phyloP scores from a whole-genome alignment of 2,329 filamentous ascomycete genomes.

The Fusarium equiseti region DNA sequence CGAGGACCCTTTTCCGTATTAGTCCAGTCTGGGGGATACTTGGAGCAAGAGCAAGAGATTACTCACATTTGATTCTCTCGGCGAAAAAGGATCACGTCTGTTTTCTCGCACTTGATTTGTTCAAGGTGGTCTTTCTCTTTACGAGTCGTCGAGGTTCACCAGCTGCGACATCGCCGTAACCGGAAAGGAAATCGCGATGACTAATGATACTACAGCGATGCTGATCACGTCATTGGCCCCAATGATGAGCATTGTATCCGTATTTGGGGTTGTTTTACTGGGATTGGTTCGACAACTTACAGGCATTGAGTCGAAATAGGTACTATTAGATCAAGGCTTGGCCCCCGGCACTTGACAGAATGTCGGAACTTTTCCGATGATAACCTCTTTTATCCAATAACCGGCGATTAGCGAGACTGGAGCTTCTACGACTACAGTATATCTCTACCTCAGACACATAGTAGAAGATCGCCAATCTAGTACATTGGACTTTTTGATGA shows the following conservation, averaged over 20 bases:
- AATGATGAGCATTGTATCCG: slow-evolving; percentile 38
- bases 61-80: slow-evolving; percentile 7
- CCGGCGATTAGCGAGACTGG: slow-evolving; percentile 13
- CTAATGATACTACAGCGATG: slow-evolving; percentile 37
- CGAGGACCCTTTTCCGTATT: slow-evolving; percentile 14
- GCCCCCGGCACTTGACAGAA: not conserved
- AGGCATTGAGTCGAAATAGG: not conserved
- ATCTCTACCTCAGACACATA: not conserved
- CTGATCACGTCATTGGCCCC: slow-evolving; percentile 44
- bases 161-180: slow-evolving; percentile 46
- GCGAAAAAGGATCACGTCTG: slow-evolving; percentile 9
- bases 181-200: slow-evolving; percentile 35
- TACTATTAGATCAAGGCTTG: not conserved
- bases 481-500: not conserved
- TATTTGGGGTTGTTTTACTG: slow-evolving; percentile 8
- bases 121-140: slow-evolving; percentile 2
- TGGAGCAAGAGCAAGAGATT: not conserved
- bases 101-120: slow-evolving; percentile 13
- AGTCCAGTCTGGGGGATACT: slow-evolving; percentile 8
- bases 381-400: slow-evolving; percentile 2
- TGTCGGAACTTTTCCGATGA: slow-evolving; percentile 21
- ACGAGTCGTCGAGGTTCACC: not conserved
- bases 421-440: not conserved
- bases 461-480: not conserved
- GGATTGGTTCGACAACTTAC: slow-evolving; percentile 40